phyloP scores from a whole-genome alignment of 371 early-diverging fungal species.

The Mucor irregularis region DNA sequence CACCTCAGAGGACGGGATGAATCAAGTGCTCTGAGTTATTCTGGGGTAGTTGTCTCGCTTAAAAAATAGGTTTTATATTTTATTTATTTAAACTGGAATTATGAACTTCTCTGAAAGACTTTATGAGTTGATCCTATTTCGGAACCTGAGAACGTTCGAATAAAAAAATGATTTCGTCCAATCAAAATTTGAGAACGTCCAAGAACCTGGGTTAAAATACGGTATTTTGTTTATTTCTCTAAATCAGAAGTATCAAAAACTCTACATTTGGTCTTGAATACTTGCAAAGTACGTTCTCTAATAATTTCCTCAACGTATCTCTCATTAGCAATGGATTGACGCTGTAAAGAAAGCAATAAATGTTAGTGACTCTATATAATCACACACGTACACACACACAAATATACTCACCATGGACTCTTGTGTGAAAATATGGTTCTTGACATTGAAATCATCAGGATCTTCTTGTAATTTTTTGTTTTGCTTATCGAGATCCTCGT shows the following conservation, averaged over 20 bases:
- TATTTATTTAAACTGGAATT: too few relatives aligned
- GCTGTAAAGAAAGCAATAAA: conserved; percentile 35
- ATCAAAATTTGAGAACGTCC: too few relatives aligned
- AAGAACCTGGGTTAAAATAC: not conserved
- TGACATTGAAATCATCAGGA: conserved; percentile 61
- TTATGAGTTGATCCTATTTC: too few relatives aligned
- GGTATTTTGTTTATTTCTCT: conserved; percentile 21
- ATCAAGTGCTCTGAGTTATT: too few relatives aligned
- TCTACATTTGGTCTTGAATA: conserved; percentile 70
- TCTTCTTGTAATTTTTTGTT: conserved; percentile 59
- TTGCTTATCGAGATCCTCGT: conserved; percentile 57
- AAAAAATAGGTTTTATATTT: too few relatives aligned
- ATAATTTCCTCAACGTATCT: conserved; percentile 73
- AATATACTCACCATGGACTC: conserved; percentile 64
- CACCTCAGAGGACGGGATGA: too few relatives aligned
- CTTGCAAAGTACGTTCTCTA: conserved; percentile 67
- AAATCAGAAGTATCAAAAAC: conserved; percentile 63
- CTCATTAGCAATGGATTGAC: conserved; percentile 73
- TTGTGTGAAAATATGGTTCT: conserved; percentile 58
- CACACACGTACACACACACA: too few relatives aligned
- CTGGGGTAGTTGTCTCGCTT: too few relatives aligned
- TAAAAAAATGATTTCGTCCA: too few relatives aligned
- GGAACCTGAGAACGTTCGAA: too few relatives aligned
- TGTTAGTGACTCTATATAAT: too few relatives aligned
- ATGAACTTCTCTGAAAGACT: too few relatives aligned